Base-by-base conservation (phyloP, 768 basidiomycete species). In the Grammothele lineata region DNA sequence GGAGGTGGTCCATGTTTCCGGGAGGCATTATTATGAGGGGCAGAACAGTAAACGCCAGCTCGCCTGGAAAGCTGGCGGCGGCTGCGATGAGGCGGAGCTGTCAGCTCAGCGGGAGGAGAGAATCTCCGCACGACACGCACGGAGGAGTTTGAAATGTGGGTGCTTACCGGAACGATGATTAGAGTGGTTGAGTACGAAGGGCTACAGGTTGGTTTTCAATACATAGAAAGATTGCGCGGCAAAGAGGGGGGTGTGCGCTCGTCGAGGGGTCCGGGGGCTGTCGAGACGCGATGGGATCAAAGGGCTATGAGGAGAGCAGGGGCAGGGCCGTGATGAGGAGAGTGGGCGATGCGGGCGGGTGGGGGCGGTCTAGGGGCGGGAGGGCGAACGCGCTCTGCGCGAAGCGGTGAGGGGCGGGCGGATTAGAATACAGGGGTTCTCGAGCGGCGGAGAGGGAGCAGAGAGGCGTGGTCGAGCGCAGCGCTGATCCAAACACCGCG, bases 371-470 rank as follows among this genome's bases (percentile, higher is more conserved):
- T 11, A 15, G 26, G 3, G 45, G 39, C 23, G 47, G 7, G 10
- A 19, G 19, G 10, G 18, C 9, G 15, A 47, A 37, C 18, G 58
- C 58, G 58, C 58, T 26, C 58, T 59, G 58, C 58, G 58, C 58
- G 48, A 42, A 38, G 54, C 43, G 43, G 44, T 48, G 42, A 38
- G 40, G 41, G 27, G 26, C 30, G 42, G 35, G 40, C 27, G 30
- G 43, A 30, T 14, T 41, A 48, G 50, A 47, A 44, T 57, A 53
- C 51, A 56, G 34, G 37, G 45, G 10, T n/a, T n/a, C n/a, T n/a
- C n/a, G n/a, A n/a, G n/a, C n/a, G n/a, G n/a, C n/a, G n/a, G n/a
- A n/a, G n/a, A n/a, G n/a, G n/a, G n/a, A n/a, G n/a, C n/a, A n/a
- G n/a, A n/a, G n/a, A n/a, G n/a, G n/a, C n/a, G n/a, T n/a, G n/a